A percentile compares a stretch with the other conserved stretches of the same genome.
These are phyloP conservation scores for Nigrospora oryzae DNA, from an alignment of 2,329 filamentous ascomycete genomes.

Conservation along the genomic window DNA sequence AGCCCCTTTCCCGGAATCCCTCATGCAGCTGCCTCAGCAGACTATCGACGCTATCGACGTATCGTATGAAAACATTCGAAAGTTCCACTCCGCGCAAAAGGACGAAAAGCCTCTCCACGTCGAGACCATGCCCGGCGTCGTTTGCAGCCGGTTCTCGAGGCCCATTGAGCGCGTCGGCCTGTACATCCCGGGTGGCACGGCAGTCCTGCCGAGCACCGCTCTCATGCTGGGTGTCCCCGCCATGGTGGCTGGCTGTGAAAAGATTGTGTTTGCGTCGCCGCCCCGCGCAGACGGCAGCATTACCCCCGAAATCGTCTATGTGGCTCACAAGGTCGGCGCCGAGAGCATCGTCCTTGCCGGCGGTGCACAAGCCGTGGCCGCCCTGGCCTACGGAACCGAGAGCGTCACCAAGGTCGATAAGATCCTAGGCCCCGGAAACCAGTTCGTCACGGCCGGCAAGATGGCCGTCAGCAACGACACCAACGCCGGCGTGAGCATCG, in stretches of 20 bases:
- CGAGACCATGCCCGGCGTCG: slow-evolving; percentile 95
- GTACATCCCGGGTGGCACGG: slow-evolving; percentile 92
- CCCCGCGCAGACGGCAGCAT: slow-evolving; percentile 83
- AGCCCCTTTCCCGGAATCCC: slow-evolving; percentile 74
- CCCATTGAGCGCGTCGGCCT: slow-evolving; percentile 94
- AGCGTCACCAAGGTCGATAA: slow-evolving; percentile 96
- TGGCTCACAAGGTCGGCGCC: slow-evolving; percentile 91
- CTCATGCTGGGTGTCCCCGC: slow-evolving; percentile 97
- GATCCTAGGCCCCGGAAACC: slow-evolving; percentile 94
- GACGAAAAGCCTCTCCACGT: slow-evolving; percentile 75
- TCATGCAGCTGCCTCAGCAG: slow-evolving; percentile 80
- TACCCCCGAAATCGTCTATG: slow-evolving; percentile 95
- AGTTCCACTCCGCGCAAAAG: slow-evolving; percentile 87
- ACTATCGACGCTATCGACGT: slow-evolving; percentile 88
- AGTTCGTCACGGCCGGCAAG: slow-evolving; percentile 97
- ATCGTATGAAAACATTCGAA: slow-evolving; percentile 88
- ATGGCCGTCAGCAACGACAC: slow-evolving; percentile 98
- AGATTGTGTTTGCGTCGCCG: slow-evolving; percentile 87
- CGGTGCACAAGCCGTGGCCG: slow-evolving; percentile 89
- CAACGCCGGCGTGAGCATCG: slow-evolving; percentile 87
- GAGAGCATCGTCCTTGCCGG: slow-evolving; percentile 94
- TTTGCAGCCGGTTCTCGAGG: slow-evolving; percentile 86
- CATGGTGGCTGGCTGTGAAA: slow-evolving; percentile 94
- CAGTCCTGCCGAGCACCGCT: slow-evolving; percentile 92
- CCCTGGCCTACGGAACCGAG: slow-evolving; percentile 95